phyloP scores from a whole-genome alignment of 2,329 filamentous ascomycete genomes.

The Sporothrix brasiliensis region DNA sequence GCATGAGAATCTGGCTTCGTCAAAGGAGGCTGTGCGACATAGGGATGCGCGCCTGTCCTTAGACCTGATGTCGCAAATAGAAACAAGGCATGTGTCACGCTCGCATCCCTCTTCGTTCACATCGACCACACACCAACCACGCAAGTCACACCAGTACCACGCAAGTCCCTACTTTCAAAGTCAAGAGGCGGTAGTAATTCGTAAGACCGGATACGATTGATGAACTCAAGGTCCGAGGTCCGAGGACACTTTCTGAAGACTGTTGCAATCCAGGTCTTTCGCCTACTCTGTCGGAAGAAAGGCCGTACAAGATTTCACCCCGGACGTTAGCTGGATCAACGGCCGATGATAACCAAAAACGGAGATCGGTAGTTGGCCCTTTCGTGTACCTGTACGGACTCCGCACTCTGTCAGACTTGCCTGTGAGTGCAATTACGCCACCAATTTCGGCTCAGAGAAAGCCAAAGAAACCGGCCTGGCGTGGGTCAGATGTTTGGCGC shows the following conservation, averaged over 20 bases:
- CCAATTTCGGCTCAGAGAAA: not conserved
- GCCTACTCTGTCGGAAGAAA: too few species aligned
- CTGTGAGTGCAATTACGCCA: conserved; percentile 5
- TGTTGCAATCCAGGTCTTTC: too few species aligned
- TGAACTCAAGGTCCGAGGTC: not conserved
- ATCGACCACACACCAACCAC: too few species aligned
- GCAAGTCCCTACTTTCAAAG: not conserved
- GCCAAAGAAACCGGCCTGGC: not conserved
- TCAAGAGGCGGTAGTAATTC: not conserved
- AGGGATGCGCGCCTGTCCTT: not conserved
- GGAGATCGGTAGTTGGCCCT: not conserved
- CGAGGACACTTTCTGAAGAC: not conserved
- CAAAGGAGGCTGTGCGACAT: not conserved
- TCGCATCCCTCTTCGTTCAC: too few species aligned
- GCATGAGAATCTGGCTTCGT: not conserved
- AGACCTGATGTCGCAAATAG: not conserved
- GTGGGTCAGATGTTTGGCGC: conserved; percentile 13
- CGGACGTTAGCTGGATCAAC: not conserved
- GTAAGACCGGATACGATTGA: not conserved
- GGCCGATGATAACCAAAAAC: not conserved
- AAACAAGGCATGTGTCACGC: not conserved
- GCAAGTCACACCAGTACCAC: too few species aligned
- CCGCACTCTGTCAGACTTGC: too few species aligned
- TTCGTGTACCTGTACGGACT: not conserved
- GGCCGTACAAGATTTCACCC: not conserved